phyloP scores from a whole-genome alignment of 768 basidiomycete genomes.

The Ramaria sp. region DNA sequence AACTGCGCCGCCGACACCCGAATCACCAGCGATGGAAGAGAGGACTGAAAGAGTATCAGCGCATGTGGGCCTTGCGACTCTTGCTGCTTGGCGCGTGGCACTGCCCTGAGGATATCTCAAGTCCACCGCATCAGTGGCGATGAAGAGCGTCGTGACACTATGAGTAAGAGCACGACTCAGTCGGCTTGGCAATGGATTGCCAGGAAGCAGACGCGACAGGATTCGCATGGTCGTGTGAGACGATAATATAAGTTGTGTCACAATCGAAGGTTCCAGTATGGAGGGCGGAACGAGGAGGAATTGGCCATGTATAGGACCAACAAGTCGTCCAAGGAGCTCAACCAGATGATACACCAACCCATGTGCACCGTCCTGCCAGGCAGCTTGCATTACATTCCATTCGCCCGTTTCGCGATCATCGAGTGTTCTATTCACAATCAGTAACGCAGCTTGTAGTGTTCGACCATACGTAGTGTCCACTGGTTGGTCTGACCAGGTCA shows the following conservation, averaged over 20 bases:
- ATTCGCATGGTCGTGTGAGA: constrained; percentile 44
- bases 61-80: constrained; percentile 38
- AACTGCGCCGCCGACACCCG: constrained; percentile 27
- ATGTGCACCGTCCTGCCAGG: constrained; percentile 51
- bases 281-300: constrained; percentile 34
- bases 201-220: constrained; percentile 33
- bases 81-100: constrained; percentile 31
- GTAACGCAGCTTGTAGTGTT: constrained; percentile 53
- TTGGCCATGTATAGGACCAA: constrained; percentile 41
- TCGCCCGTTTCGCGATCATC: constrained; percentile 41
- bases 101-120: constrained; percentile 29
- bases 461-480: constrained; percentile 42
- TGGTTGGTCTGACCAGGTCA: constrained; percentile 40
- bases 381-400: constrained; percentile 41
- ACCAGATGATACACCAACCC: constrained; percentile 49
- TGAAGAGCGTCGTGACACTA: not conserved
- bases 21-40: constrained; percentile 21
- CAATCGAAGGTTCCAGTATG: constrained; percentile 29
- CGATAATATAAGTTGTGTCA: constrained; percentile 46
- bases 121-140: constrained; percentile 27
- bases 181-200: constrained; percentile 42
- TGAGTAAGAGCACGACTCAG: constrained; percentile 30
- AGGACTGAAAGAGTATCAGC: constrained; percentile 37
- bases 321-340: constrained; percentile 37
- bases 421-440: constrained; percentile 44